phyloP scores from a whole-genome alignment of 2,329 filamentous ascomycete genomes.

The Pseudopithomyces chartarum region DNA sequence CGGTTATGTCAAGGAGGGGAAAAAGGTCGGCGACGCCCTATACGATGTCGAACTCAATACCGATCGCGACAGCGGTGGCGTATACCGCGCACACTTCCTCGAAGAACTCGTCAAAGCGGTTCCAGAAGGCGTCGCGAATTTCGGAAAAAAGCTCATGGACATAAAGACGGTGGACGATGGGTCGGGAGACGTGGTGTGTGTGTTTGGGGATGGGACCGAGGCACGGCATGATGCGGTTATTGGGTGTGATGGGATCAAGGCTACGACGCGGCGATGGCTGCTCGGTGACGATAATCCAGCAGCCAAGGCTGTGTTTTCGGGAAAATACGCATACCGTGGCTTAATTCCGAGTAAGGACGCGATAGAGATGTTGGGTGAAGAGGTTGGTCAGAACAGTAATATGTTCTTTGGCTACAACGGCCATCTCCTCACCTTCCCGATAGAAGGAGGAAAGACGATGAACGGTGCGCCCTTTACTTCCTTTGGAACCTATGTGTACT shows the following conservation, averaged over 20 bases:
- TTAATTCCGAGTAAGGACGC: conserved; percentile 66
- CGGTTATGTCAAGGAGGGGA: conserved; percentile 31
- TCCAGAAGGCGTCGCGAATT: conserved; percentile 50
- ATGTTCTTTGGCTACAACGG: conserved; percentile 65
- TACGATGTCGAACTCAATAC: conserved; percentile 34
- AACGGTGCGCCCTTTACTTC: conserved; percentile 50
- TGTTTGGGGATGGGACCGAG: conserved; percentile 54
- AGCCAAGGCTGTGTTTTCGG: conserved; percentile 57
- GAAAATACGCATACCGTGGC: conserved; percentile 67
- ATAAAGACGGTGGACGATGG: conserved; percentile 34
- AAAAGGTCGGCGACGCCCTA: conserved; percentile 36
- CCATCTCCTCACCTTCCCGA: conserved; percentile 67
- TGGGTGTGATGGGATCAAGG: conserved; percentile 70
- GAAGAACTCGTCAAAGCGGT: conserved; percentile 57
- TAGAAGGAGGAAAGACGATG: conserved; percentile 62
- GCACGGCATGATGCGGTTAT: conserved; percentile 58
- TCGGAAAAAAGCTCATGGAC: conserved; percentile 48
- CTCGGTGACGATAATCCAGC: conserved; percentile 53
- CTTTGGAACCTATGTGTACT: background rate
- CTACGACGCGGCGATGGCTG: conserved; percentile 58
- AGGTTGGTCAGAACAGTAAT: conserved; percentile 57
- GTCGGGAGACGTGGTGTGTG: conserved; percentile 42
- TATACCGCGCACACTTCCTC: conserved; percentile 57
- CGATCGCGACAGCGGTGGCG: conserved; percentile 37
- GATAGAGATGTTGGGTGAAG: conserved; percentile 53